phyloP scores from a whole-genome alignment of 129 eudicot genomes.

The carrot (Daucus carota) region DH1_v3.0 NC_030388.2:24223501-24224000 shows the following conservation, averaged over 20 bases:
- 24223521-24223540: constrained; percentile 1
- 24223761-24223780: no score
- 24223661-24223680: constrained; percentile 76
- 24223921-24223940: no score
- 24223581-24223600: constrained; percentile 43
- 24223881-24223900: no score
- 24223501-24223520: background rate
- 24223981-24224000: background rate
- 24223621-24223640: constrained; percentile 87
- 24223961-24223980: no score
- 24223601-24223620: constrained; percentile 55
- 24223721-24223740: constrained; percentile 83
- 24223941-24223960: no score
- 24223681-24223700: constrained; percentile 64
- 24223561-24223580: constrained; percentile 63
- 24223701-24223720: constrained; percentile 40
- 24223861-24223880: no score
- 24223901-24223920: no score
- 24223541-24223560: constrained; percentile 34
- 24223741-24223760: background rate
- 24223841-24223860: no score
- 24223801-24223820: no score
- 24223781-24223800: no score
- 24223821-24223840: no score
- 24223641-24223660: constrained; percentile 97